Conservation (phyloP, 164 flowering plant genomes). For the Aristolochia contorta region DNA sequence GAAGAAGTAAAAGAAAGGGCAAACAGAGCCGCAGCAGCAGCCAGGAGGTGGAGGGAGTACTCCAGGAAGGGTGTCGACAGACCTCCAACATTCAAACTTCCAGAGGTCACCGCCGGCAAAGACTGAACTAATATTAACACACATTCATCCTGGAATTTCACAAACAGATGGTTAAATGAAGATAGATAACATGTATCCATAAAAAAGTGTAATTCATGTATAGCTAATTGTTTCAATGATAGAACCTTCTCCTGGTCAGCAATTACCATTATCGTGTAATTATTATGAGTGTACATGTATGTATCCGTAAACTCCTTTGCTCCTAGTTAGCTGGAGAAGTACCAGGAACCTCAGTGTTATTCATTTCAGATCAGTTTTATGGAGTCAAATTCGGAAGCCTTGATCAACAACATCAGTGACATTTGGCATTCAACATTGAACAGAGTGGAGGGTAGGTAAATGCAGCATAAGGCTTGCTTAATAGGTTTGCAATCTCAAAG, state of each 20-base stretch:
- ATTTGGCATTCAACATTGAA: too few species aligned
- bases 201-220: slow-evolving; percentile 5
- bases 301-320: too few species aligned
- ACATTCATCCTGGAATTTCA: neutral
- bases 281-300: too few species aligned
- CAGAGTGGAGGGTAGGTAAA: too few species aligned
- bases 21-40: slow-evolving; percentile 76
- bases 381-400: neutral
- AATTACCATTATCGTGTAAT: neutral
- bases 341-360: too few species aligned
- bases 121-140: slow-evolving; percentile 24
- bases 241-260: neutral
- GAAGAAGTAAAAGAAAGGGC: slow-evolving; percentile 77
- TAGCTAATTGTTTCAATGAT: slow-evolving; percentile 8
- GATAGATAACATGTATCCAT: too few species aligned
- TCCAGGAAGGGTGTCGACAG: slow-evolving; percentile 79
- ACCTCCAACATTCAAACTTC: slow-evolving; percentile 73
- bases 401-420: neutral
- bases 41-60: slow-evolving; percentile 97
- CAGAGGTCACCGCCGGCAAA: slow-evolving; percentile 50
- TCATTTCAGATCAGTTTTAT: too few species aligned
- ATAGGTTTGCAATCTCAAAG: too few species aligned
- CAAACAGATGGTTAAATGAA: neutral
- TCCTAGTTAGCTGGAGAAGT: too few species aligned
- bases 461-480: too few species aligned